A percentile compares a stretch with the other conserved stretches of the same genome.
These are phyloP conservation scores for Plantago coronopus DNA, from an alignment of 305 asterid genomes.

Conservation along the genomic window DNA sequence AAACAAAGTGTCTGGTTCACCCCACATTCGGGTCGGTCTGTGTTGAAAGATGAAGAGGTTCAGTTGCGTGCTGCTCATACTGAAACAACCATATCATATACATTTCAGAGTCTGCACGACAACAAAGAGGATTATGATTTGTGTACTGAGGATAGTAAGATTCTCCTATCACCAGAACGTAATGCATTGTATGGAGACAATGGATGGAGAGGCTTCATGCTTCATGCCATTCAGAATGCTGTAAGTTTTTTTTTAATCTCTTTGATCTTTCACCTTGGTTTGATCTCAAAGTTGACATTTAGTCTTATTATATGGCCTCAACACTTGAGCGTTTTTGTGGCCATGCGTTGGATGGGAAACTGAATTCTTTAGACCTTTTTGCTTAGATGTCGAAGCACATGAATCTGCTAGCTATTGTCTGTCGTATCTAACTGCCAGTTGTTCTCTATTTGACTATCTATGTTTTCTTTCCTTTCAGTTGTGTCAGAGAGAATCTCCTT, in stretches of 20 bases:
- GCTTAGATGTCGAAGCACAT: constrained; percentile 16
- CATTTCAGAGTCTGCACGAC: constrained; percentile 33
- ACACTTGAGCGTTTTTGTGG: constrained; percentile 1
- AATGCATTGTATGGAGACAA: constrained; percentile 62
- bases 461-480: constrained; percentile 42
- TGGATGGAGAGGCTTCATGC: constrained; percentile 67
- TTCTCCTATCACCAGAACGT: constrained; percentile 63
- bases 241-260: constrained; percentile 56
- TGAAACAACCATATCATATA: constrained; percentile 59
- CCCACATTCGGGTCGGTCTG: constrained; percentile 50
- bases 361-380: constrained; percentile 1
- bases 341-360: constrained; percentile 1
- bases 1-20: constrained; percentile 86
- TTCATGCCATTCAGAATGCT: constrained; percentile 52
- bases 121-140: constrained; percentile 32
- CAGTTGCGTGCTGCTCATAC: constrained; percentile 55
- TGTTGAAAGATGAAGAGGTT: constrained; percentile 55
- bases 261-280: neutral
- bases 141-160: constrained; percentile 35
- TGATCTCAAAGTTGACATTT: neutral
- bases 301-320: constrained; percentile 2
- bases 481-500: constrained; percentile 46
- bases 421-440: constrained; percentile 14
- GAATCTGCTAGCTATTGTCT: constrained; percentile 7
- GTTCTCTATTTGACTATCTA: constrained; percentile 12